Base-by-base conservation (phyloP, 805 yeast species). In the Sungouiozyma ichnusensis region DNA sequence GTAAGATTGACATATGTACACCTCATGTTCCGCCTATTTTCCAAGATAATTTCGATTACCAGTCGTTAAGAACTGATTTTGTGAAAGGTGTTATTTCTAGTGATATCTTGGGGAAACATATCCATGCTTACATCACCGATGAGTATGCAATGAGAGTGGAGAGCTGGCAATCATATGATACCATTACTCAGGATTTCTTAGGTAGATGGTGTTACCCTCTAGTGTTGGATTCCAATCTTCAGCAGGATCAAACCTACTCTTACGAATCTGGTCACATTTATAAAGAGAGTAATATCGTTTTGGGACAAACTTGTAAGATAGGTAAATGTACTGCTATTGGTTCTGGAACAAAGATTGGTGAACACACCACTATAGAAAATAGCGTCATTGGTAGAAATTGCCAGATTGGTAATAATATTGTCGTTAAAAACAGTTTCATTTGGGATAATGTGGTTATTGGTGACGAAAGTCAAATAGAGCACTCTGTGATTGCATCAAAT, bases 11-110 rank as follows among this genome's bases (percentile, higher is more conserved):
- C 64, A 86, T 92, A 46, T 92, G 98, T 63, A 73, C 97, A 5
- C 86, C 94, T 2, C 86, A 81, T 50, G 96, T 92, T 9, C 97
- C 97, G 1, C 92, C 94, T 14, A 81, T 90, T 46, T 92, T 90
- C 66, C 94, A 86, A 54, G 98, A 92, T 56, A 90, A 92, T 62
- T 92, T 92, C 54, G 98, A 92, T 65, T 92, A 88, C 61, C 96
- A 90, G 62, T 68, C 76, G 40, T 68, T 90, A 48, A 74, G 98
- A 61, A 70, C 74, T 31, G 97, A 92, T 64, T 92, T 90, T 57
- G 84, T 90, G 24, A 81, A 77, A 52, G 97, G 97, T 42, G 92
- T 90, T 19, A 69, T 92, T 45, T 81, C 92, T 14, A 81, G 94
- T 40, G 98, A 92, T 63, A 73, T 92, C 52, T 68, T 92, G 52